A percentile compares a stretch with the other conserved stretches of the same genome.
Conservation (phyloP, 495 filamentous ascomycete species). For the Echria macrotheca region DNA sequence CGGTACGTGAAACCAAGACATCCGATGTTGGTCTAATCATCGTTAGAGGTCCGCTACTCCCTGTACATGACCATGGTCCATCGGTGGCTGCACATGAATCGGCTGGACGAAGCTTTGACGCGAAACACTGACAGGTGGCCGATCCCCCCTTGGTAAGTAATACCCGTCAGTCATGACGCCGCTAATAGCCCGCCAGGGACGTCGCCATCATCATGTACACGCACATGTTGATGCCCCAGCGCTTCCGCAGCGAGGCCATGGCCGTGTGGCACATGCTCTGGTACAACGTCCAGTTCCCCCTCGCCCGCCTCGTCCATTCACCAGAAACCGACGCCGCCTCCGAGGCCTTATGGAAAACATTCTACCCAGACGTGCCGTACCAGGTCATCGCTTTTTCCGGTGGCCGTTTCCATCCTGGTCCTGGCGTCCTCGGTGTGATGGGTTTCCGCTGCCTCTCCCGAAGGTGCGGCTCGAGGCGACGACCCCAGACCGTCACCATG, state of each 20-base stretch:
- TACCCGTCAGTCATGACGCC: background rate
- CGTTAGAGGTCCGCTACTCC: conserved; percentile 7
- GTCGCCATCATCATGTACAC: conserved; percentile 12
- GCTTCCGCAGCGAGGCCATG: background rate
- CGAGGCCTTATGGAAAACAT: background rate
- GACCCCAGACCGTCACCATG: background rate
- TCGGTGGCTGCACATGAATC: conserved; percentile 1
- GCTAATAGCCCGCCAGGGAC: conserved; percentile 4
- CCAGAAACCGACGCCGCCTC: background rate
- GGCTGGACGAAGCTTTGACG: background rate
- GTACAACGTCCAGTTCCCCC: conserved; percentile 4
- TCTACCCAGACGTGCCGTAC: background rate
- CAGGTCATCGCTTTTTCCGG: background rate
- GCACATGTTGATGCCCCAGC: conserved; percentile 4
- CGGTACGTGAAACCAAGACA: too few relatives aligned
- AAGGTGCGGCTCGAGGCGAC: background rate
- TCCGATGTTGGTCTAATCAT: too few relatives aligned
- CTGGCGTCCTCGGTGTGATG: background rate
- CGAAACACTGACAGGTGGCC: background rate
- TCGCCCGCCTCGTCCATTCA: background rate
- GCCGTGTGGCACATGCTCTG: background rate
- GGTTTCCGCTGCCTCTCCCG: background rate
- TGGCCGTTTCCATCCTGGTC: background rate
- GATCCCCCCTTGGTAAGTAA: conserved; percentile 2
- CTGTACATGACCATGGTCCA: conserved; percentile 7